Evolutionary conservation across 257 asterid species (phyloP).

Genomic region (Osmanthus fragrans): DNA sequence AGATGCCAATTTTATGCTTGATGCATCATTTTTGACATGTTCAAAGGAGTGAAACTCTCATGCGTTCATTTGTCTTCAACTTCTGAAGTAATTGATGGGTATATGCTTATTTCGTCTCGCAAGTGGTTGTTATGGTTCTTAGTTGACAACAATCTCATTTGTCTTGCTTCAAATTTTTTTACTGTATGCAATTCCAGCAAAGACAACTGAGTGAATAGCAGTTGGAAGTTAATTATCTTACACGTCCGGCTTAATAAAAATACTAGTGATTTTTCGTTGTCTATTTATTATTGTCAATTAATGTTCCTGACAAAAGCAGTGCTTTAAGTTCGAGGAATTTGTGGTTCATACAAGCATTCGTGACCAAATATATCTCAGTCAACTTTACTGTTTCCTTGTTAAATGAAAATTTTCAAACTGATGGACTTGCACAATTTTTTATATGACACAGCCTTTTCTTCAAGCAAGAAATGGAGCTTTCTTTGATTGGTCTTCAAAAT

Average conservation of each 20-base stretch:
- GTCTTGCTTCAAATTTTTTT: background rate
- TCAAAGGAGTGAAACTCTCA: background rate
- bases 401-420: background rate
- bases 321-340: background rate
- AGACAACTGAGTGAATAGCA: background rate
- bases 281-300: background rate
- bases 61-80: background rate
- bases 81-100: background rate
- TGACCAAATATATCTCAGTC: background rate
- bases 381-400: background rate
- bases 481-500: slow-evolving; percentile 94
- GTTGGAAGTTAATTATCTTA: background rate
- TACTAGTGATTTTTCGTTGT: background rate
- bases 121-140: background rate
- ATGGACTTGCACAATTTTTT: slow-evolving; percentile 12
- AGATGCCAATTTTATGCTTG: background rate
- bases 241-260: background rate
- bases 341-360: slow-evolving; percentile 2
- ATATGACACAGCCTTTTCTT: slow-evolving; percentile 72
- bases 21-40: background rate
- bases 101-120: background rate
- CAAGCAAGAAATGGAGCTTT: slow-evolving; percentile 99
- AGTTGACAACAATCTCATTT: background rate
- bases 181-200: background rate
- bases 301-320: background rate